phyloP scores from a whole-genome alignment of 352 stramenopile genomes.

The Thalassiosira mediterranea region DNA sequence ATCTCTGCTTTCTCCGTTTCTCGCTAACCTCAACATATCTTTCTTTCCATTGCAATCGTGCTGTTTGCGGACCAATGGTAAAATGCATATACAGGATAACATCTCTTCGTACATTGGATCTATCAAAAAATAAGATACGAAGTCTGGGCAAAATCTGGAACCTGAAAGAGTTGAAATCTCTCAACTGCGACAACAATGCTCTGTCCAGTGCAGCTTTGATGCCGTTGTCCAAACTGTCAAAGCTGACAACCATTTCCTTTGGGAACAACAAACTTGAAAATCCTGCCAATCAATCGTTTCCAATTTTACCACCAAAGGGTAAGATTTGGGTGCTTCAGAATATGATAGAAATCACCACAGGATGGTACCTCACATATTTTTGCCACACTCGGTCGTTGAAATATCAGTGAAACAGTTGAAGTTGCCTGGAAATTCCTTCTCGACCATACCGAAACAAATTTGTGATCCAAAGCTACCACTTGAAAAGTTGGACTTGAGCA shows the following conservation, averaged over 20 bases:
- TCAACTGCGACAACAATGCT: constrained; percentile 79
- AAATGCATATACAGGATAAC: constrained; percentile 62
- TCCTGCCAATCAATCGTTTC: constrained; percentile 34
- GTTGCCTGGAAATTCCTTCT: constrained; percentile 67
- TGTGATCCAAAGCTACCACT: constrained; percentile 51
- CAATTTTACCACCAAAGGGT: constrained; percentile 39
- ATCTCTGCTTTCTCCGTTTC: neutral
- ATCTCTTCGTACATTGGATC: constrained; percentile 71
- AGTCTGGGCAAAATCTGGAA: constrained; percentile 56
- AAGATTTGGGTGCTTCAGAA: neutral
- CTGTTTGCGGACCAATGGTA: too few relatives aligned
- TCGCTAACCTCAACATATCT: neutral
- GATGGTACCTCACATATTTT: constrained; percentile 15
- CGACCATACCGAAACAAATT: constrained; percentile 56
- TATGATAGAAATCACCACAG: too few relatives aligned
- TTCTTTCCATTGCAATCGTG: constrained; percentile 5
- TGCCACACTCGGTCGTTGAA: constrained; percentile 26
- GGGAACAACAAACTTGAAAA: constrained; percentile 70
- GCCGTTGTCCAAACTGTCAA: constrained; percentile 59
- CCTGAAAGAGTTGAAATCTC: constrained; percentile 72
- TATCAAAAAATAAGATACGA: constrained; percentile 77
- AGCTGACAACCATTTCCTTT: constrained; percentile 67
- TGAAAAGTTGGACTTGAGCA: constrained; percentile 76
- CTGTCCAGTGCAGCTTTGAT: constrained; percentile 50
- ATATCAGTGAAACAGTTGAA: constrained; percentile 66